These are phyloP conservation scores for Berkeleyomyces basicola DNA, from an alignment of 2,329 filamentous ascomycete species.

Conservation along the genomic window DNA sequence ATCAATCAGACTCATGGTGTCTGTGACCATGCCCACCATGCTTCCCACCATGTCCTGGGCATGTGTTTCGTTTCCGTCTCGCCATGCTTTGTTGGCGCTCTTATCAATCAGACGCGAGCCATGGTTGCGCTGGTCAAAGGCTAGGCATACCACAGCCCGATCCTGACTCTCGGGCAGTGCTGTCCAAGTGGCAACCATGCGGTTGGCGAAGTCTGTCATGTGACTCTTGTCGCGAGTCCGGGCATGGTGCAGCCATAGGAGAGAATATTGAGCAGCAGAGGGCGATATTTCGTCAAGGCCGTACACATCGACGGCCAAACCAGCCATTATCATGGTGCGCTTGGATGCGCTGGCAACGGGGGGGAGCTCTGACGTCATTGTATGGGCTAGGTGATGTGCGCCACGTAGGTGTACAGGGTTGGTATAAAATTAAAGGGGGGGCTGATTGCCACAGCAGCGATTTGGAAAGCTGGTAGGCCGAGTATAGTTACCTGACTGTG, in stretches of 20 bases:
- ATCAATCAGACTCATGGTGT: slow-evolving; percentile 60
- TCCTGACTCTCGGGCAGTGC: slow-evolving; percentile 19
- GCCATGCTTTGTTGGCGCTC: slow-evolving; percentile 60
- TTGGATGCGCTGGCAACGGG: slow-evolving; percentile 39
- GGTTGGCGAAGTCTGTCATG: slow-evolving; percentile 62
- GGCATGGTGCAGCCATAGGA: slow-evolving; percentile 84
- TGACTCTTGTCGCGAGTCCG: slow-evolving; percentile 51
- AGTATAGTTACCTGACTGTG: background rate
- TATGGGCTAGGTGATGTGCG: background rate
- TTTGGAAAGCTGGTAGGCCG: background rate
- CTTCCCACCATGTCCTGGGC: slow-evolving; percentile 83
- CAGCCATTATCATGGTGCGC: slow-evolving; percentile 54
- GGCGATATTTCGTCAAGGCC: slow-evolving; percentile 54
- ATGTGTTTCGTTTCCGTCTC: slow-evolving; percentile 57
- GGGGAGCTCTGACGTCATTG: slow-evolving; percentile 1
- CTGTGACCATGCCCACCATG: slow-evolving; percentile 56
- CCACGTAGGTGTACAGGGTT: background rate
- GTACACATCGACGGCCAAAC: slow-evolving; percentile 64
- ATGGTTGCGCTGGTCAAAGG: slow-evolving; percentile 90
- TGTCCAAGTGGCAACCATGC: slow-evolving; percentile 54
- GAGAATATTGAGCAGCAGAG: slow-evolving; percentile 42
- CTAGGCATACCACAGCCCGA: slow-evolving; percentile 57
- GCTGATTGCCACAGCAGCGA: background rate
- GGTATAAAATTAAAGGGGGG: background rate
- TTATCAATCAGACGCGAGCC: slow-evolving; percentile 53